A percentile compares a stretch with the other conserved stretches of the same genome.
phyloP scores from a whole-genome alignment of 345 rosid genomes.

The Boechera retrofracta region DNA sequence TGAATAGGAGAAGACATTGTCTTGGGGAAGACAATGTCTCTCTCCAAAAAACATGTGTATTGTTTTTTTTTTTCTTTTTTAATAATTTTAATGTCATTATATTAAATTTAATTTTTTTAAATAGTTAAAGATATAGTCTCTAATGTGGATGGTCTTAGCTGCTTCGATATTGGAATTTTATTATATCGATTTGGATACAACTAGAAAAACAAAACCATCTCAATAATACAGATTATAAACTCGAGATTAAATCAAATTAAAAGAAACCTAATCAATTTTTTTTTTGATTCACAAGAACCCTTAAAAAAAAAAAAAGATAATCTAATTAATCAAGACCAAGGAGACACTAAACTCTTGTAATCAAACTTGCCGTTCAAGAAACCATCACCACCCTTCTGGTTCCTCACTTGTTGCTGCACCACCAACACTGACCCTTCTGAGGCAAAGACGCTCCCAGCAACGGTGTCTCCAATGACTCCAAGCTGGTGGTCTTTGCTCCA shows the following conservation, averaged over 20 bases:
- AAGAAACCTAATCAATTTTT: not conserved
- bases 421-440: constrained; percentile 65
- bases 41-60: too few relatives aligned
- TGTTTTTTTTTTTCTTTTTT: too few relatives aligned
- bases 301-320: not conserved
- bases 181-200: not conserved
- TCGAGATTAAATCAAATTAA: not conserved
- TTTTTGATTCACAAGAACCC: not conserved
- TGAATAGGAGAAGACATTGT: too few relatives aligned
- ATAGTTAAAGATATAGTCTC: too few relatives aligned
- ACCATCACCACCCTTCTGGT: constrained; percentile 42
- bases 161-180: not conserved
- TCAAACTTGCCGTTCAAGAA: constrained; percentile 45
- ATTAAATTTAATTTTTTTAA: too few relatives aligned
- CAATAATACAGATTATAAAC: not conserved
- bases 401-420: constrained; percentile 68
- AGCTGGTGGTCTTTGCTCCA: constrained; percentile 66
- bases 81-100: too few relatives aligned
- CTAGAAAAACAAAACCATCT: not conserved
- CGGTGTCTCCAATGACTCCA: constrained; percentile 68
- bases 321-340: constrained; percentile 23
- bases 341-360: constrained; percentile 32
- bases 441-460: constrained; percentile 58
- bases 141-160: too few relatives aligned
- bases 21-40: too few relatives aligned